Conservation (phyloP, 805 yeast genomes). For the Saccharomyces eubayanus region DNA sequence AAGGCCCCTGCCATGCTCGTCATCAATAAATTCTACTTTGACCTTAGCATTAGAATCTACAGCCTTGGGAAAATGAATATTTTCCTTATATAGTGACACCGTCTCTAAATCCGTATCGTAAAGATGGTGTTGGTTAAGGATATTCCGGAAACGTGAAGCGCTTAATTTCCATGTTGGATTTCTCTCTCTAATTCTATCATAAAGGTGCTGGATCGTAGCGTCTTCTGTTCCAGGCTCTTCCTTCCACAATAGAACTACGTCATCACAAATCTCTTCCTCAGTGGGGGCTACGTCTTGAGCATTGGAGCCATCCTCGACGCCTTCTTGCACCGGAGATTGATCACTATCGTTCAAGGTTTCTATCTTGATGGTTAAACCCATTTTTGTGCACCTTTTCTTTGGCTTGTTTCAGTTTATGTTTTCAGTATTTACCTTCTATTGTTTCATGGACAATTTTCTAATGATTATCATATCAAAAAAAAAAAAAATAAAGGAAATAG, state of each 20-base stretch:
- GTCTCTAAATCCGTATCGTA: conserved; percentile 32
- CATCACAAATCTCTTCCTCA: conserved; percentile 50
- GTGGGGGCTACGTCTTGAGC: conserved; percentile 37
- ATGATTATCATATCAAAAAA: neutral
- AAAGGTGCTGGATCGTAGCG: conserved; percentile 47
- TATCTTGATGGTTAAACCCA: neutral
- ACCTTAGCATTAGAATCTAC: conserved; percentile 2
- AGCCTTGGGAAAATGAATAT: neutral
- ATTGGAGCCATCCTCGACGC: neutral
- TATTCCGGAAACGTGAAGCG: conserved; percentile 45
- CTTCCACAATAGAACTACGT: conserved; percentile 59
- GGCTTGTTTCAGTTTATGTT: neutral
- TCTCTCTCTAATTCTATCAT: conserved; percentile 39
- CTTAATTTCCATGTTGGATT: conserved; percentile 59
- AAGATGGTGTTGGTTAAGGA: conserved; percentile 51
- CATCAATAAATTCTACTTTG: neutral
- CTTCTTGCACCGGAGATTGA: neutral
- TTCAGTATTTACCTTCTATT: neutral
- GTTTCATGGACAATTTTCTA: neutral
- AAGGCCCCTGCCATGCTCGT: conserved; percentile 27
- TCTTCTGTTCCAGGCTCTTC: conserved; percentile 55
- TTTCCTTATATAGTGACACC: neutral
- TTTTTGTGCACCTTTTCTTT: neutral
- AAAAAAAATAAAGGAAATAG: neutral
- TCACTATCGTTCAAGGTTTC: neutral